phyloP scores from a whole-genome alignment of 2,329 filamentous ascomycete species.

The Penicillium sp. region DNA sequence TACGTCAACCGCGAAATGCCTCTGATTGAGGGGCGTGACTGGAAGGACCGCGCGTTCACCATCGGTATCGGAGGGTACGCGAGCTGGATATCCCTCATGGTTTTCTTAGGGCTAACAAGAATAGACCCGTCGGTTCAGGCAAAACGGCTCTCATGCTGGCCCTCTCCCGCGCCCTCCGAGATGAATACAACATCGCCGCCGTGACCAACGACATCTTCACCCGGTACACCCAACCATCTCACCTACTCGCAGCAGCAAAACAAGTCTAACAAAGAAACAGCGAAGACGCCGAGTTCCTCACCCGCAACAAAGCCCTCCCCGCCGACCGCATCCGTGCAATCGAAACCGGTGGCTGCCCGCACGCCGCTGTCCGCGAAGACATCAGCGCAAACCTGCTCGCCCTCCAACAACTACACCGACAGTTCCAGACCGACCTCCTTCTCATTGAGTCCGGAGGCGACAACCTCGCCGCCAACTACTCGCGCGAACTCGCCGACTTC shows the following conservation, averaged over 20 bases:
- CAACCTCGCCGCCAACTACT: slow-evolving; percentile 97
- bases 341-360: slow-evolving; percentile 95
- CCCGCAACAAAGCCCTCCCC: slow-evolving; percentile 80
- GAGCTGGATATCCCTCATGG: slow-evolving; percentile 29
- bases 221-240: slow-evolving; percentile 46
- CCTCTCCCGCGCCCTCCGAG: slow-evolving; percentile 82
- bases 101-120: not conserved
- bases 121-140: slow-evolving; percentile 89
- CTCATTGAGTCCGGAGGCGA: slow-evolving; percentile 96
- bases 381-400: slow-evolving; percentile 93
- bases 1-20: slow-evolving; percentile 92
- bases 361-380: slow-evolving; percentile 96
- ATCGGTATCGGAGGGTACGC: slow-evolving; percentile 93
- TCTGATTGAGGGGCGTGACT: slow-evolving; percentile 84
- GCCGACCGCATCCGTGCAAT: slow-evolving; percentile 88
- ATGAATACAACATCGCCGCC: slow-evolving; percentile 83
- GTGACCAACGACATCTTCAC: slow-evolving; percentile 99
- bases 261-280: slow-evolving; percentile 41
- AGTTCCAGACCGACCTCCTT: slow-evolving; percentile 80
- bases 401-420: slow-evolving; percentile 82
- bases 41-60: slow-evolving; percentile 88
- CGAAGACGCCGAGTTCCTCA: slow-evolving; percentile 98
- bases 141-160: slow-evolving; percentile 97
- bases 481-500: slow-evolving; percentile 90
- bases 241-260: not conserved